phyloP scores from a whole-genome alignment of 768 basidiomycete species.

The Trametes punicea region DNA sequence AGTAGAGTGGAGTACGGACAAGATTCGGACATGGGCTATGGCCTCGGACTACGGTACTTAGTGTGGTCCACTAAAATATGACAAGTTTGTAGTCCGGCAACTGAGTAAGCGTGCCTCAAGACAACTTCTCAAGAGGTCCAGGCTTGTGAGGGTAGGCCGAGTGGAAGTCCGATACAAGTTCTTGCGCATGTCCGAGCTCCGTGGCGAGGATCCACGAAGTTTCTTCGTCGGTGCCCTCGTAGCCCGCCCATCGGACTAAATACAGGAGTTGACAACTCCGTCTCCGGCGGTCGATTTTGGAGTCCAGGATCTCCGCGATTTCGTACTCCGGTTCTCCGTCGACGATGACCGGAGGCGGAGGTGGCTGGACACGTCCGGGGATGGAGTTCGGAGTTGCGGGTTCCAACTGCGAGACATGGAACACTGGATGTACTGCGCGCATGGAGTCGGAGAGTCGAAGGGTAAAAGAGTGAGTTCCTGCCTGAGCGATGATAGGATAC shows the following conservation, averaged over 20 bases:
- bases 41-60: too few relatives aligned
- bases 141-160: neutral
- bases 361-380: slow-evolving; percentile 6
- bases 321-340: slow-evolving; percentile 16
- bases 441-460: too few relatives aligned
- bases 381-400: too few relatives aligned
- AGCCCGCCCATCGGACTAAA: neutral
- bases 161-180: slow-evolving; percentile 8
- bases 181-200: slow-evolving; percentile 1
- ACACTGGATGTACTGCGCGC: too few relatives aligned
- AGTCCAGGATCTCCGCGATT: slow-evolving; percentile 17
- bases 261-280: too few relatives aligned
- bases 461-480: too few relatives aligned
- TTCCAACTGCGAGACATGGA: too few relatives aligned
- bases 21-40: too few relatives aligned
- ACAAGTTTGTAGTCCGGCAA: too few relatives aligned
- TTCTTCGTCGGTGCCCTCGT: slow-evolving; percentile 15
- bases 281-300: slow-evolving; percentile 10
- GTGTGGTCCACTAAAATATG: too few relatives aligned
- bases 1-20: too few relatives aligned
- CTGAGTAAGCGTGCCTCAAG: too few relatives aligned
- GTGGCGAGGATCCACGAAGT: slow-evolving; percentile 15
- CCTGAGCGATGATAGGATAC: slow-evolving; percentile 25
- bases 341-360: slow-evolving; percentile 10
- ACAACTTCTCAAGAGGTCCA: neutral